These are phyloP conservation scores for Erigeron philadelphicus DNA, from an alignment of 140 eudicot genomes.

Conservation along the genomic window DNA sequence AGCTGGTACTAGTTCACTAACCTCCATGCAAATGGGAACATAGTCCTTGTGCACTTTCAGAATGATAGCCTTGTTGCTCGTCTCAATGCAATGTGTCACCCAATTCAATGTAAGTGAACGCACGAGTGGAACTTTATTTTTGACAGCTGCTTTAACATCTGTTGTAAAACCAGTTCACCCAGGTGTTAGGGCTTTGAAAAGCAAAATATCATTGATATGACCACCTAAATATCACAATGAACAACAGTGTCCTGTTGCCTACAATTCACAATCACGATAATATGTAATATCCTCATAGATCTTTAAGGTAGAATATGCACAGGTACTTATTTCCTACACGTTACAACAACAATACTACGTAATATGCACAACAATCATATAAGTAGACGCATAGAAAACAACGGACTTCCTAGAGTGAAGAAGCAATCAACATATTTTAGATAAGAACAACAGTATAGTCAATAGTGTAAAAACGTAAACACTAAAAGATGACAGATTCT, in stretches of 20 bases:
- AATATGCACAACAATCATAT: background rate
- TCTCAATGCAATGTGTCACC: conserved; percentile 87
- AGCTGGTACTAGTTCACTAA: conserved; percentile 36
- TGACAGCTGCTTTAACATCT: conserved; percentile 88
- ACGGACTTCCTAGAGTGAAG: background rate
- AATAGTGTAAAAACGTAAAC: background rate
- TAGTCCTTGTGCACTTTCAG: conserved; percentile 94
- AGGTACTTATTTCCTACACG: too few relatives aligned
- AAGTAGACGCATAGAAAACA: background rate
- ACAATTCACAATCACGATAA: too few relatives aligned
- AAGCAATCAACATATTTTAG: background rate
- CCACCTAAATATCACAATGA: too few relatives aligned
- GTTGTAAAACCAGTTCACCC: conserved; percentile 31
- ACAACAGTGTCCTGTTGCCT: too few relatives aligned
- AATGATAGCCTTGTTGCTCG: conserved; percentile 79
- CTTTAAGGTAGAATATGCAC: too few relatives aligned
- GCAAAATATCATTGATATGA: background rate
- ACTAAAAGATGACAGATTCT: background rate
- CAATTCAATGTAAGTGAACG: conserved; percentile 88
- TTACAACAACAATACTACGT: background rate
- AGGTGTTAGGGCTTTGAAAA: conserved; percentile 13
- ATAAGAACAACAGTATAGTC: background rate
- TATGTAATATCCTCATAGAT: too few relatives aligned
- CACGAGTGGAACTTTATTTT: conserved; percentile 96
- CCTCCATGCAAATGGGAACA: conserved; percentile 99